Evolutionary conservation across 2,329 filamentous ascomycete species (phyloP).

Genomic region (Penicillium sp.): DNA sequence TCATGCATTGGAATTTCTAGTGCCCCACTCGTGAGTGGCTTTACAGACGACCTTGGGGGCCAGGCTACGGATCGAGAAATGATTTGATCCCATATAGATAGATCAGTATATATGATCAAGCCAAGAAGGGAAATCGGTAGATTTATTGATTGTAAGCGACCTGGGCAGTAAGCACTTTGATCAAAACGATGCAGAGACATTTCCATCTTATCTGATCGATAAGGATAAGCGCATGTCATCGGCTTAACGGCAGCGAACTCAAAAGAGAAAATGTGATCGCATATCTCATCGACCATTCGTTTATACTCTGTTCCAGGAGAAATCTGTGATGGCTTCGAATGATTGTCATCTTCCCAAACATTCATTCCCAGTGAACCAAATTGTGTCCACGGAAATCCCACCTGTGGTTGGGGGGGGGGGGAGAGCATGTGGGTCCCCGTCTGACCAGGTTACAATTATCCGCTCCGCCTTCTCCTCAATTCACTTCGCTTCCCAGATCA

Average conservation of each 20-base stretch:
- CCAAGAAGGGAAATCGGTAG: too few species aligned
- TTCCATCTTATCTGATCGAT: background rate
- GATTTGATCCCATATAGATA: too few species aligned
- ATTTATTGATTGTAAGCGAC: too few species aligned
- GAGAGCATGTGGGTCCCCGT: background rate
- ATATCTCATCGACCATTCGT: background rate
- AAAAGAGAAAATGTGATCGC: background rate
- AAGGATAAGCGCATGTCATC: background rate
- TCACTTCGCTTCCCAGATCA: background rate
- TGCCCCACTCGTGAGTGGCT: too few species aligned
- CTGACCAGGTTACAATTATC: background rate
- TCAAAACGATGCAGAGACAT: background rate
- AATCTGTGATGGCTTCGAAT: background rate
- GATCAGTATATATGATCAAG: too few species aligned
- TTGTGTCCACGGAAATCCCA: background rate
- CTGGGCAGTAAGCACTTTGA: background rate
- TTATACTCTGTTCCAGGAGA: background rate
- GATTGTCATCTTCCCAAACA: too few species aligned
- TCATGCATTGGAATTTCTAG: too few species aligned
- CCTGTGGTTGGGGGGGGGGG: background rate
- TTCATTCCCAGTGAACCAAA: background rate
- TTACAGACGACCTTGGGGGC: too few species aligned
- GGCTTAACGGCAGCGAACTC: background rate
- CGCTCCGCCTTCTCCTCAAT: slow-evolving; percentile 2
- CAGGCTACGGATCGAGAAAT: too few species aligned